A percentile compares a stretch with the other conserved stretches of the same genome.
These are phyloP conservation scores for Iberis pinnata DNA, from an alignment of 345 rosid genomes.

Conservation along the genomic window DNA sequence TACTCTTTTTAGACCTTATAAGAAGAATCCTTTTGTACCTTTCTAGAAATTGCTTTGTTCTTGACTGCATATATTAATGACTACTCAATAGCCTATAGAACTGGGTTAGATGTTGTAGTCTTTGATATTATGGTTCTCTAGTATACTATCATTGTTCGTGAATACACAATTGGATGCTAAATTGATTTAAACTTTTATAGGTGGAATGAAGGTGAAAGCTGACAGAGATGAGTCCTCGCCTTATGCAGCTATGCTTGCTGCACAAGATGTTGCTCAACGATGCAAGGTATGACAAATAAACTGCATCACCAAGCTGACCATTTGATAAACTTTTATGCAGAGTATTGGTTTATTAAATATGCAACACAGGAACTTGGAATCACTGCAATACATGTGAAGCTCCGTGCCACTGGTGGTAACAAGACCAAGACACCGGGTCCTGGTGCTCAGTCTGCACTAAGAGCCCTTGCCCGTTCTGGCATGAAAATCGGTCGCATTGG, in stretches of 20 bases:
- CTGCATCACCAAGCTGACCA: not conserved
- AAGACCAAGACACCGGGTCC: constrained; percentile 87
- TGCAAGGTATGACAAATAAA: constrained; percentile 45
- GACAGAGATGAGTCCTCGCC: constrained; percentile 79
- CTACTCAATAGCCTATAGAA: not conserved
- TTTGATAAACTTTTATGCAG: not conserved
- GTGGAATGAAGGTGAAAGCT: constrained; percentile 96
- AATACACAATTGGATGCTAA: not conserved
- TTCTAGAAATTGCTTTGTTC: not conserved
- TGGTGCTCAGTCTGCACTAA: constrained; percentile 77
- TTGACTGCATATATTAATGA: not conserved
- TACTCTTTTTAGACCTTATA: too few relatives aligned
- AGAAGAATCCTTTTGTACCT: not conserved
- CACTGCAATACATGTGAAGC: constrained; percentile 74
- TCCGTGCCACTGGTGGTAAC: constrained; percentile 82
- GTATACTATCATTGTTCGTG: not conserved
- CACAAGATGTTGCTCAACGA: constrained; percentile 65
- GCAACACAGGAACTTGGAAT: constrained; percentile 57
- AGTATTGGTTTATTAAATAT: too few relatives aligned
- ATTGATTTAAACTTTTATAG: constrained; percentile 26
- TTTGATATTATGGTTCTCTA: not conserved
- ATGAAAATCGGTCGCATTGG: constrained; percentile 86
- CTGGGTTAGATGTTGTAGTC: not conserved
- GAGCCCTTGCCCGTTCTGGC: constrained; percentile 86
- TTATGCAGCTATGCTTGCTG: constrained; percentile 85